These are phyloP conservation scores for Agrocybe pediades DNA, from an alignment of 768 basidiomycete species.

Conservation along the genomic window DNA sequence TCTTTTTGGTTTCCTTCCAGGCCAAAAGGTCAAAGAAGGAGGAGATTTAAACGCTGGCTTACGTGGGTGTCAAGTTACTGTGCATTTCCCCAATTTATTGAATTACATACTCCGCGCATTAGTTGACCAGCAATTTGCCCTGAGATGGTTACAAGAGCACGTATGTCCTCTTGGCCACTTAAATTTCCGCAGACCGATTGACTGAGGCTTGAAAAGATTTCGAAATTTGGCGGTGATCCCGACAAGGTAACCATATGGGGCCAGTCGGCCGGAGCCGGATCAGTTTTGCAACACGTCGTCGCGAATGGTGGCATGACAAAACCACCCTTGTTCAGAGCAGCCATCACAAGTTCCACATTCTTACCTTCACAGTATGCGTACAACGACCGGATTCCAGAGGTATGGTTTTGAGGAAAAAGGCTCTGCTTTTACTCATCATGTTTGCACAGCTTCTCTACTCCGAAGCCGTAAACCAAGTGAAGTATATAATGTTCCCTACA, in stretches of 20 bases:
- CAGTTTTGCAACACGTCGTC: conserved; percentile 50
- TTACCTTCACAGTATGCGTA: conserved; percentile 48
- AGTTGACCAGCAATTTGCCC: conserved; percentile 47
- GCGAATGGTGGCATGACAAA: conserved; percentile 47
- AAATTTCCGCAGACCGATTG: background rate
- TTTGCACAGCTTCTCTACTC: conserved; percentile 20
- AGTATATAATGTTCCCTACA: conserved; percentile 24
- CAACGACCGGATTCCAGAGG: conserved; percentile 42
- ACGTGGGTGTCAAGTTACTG: conserved; percentile 35
- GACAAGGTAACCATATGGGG: conserved; percentile 43
- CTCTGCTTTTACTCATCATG: background rate
- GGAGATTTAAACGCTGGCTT: conserved; percentile 52
- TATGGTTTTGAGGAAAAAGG: conserved; percentile 16
- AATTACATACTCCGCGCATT: background rate
- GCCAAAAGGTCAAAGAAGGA: conserved; percentile 38
- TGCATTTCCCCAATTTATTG: background rate
- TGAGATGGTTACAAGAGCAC: conserved; percentile 43
- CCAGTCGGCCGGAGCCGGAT: conserved; percentile 47
- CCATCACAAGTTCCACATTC: conserved; percentile 46
- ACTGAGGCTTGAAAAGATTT: conserved; percentile 26
- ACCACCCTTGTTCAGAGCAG: conserved; percentile 44
- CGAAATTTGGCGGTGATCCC: conserved; percentile 43
- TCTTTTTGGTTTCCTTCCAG: conserved; percentile 48
- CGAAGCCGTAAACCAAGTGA: conserved; percentile 31
- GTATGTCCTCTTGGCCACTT: conserved; percentile 19